Evolutionary conservation across 2,329 filamentous ascomycete genomes (phyloP).

Genomic region (Nemania bipapillata): DNA sequence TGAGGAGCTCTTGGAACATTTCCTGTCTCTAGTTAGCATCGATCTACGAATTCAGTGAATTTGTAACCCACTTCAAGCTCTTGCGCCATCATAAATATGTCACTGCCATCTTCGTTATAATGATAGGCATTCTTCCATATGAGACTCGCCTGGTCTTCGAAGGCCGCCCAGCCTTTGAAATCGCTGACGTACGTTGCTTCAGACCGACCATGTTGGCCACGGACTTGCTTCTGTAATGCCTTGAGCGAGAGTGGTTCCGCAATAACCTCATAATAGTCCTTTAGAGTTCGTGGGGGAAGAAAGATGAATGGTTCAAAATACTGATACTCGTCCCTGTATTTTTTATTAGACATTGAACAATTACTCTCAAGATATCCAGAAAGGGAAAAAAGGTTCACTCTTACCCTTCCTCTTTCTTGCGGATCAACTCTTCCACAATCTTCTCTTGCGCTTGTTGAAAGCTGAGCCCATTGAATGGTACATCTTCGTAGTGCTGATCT

Average conservation of each 20-base stretch:
- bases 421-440: constrained; percentile 79
- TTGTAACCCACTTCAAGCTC: constrained; percentile 75
- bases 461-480: constrained; percentile 74
- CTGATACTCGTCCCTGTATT: constrained; percentile 72
- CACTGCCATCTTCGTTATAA: constrained; percentile 92
- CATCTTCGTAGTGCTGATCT: constrained; percentile 65
- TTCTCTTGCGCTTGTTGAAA: constrained; percentile 90
- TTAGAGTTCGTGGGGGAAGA: constrained; percentile 77
- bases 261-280: constrained; percentile 89
- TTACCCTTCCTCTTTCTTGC: constrained; percentile 73
- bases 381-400: constrained; percentile 45
- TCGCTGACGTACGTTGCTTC: constrained; percentile 71
- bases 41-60: constrained; percentile 7
- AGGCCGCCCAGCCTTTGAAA: constrained; percentile 83
- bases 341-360: constrained; percentile 19
- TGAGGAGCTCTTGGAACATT: constrained; percentile 74
- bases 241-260: constrained; percentile 82
- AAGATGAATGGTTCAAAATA: constrained; percentile 80
- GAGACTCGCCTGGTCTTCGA: constrained; percentile 81
- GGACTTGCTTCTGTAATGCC: constrained; percentile 79
- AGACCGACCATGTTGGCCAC: constrained; percentile 75
- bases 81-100: constrained; percentile 79
- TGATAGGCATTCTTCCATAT: constrained; percentile 89
- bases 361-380: background rate
- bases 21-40: constrained; percentile 60